These are phyloP conservation scores for Plasmodium gaboni DNA, from an alignment of 169 alveolate species.

Conservation along the genomic window DNA sequence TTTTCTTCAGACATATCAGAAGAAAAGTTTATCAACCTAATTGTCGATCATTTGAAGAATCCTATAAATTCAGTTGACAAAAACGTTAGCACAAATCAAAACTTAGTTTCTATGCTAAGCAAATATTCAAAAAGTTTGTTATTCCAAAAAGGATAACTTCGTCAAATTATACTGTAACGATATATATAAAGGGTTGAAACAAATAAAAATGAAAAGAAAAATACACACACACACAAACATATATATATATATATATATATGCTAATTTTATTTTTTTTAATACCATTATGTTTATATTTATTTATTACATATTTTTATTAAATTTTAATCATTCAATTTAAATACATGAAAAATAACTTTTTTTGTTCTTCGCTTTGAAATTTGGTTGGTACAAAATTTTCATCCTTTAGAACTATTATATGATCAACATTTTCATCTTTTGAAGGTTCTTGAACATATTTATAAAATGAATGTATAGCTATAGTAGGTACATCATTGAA, in stretches of 20 bases:
- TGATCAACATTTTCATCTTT: constrained; percentile 22
- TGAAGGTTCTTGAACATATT: constrained; percentile 48
- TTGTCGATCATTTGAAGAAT: constrained; percentile 55
- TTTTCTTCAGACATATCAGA: constrained; percentile 29
- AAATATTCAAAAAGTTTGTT: constrained; percentile 52
- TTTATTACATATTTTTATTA: background rate
- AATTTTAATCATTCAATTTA: constrained; percentile 5
- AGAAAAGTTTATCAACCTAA: constrained; percentile 59
- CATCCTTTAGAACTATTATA: constrained; percentile 31
- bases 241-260: constrained; percentile 5
- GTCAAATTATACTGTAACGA: background rate
- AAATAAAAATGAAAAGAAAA: background rate
- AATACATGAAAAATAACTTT: constrained; percentile 50
- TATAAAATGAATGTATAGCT: constrained; percentile 62
- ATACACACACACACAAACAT: background rate
- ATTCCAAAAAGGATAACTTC: constrained; percentile 8
- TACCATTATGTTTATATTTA: background rate
- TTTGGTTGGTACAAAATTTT: constrained; percentile 43
- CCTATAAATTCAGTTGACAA: constrained; percentile 32
- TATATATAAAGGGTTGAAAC: background rate
- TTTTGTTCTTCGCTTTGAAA: constrained; percentile 54
- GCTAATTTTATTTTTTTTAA: background rate
- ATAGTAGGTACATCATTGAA: constrained; percentile 46
- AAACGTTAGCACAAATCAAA: constrained; percentile 17
- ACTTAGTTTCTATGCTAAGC: constrained; percentile 29